Conservation (phyloP, 2,329 filamentous ascomycete genomes). For the Diplocarpon mali region DNA sequence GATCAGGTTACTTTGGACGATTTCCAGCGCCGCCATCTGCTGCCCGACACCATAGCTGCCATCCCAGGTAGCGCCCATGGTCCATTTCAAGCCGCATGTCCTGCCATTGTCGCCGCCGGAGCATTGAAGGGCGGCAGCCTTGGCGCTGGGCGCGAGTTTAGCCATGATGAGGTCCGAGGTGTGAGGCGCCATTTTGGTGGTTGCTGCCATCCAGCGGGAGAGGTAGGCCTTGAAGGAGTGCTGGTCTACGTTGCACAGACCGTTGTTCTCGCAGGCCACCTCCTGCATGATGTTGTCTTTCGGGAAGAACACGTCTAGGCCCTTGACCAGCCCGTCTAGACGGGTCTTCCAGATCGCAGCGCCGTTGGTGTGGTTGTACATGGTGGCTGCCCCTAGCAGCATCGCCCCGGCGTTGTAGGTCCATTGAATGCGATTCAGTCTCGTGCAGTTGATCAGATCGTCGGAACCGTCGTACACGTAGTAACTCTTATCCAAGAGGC, state of each 20-base stretch:
- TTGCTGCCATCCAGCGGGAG: constrained; percentile 45
- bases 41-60: constrained; percentile 38
- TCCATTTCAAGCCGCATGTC: constrained; percentile 51
- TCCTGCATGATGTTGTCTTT: constrained; percentile 51
- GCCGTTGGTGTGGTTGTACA: constrained; percentile 51
- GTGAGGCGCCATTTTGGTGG: constrained; percentile 46
- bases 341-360: constrained; percentile 45
- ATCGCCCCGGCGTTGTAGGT: constrained; percentile 59
- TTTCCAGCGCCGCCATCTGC: constrained; percentile 46
- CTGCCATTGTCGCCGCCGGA: constrained; percentile 44
- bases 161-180: constrained; percentile 39
- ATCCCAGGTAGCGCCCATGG: constrained; percentile 39
- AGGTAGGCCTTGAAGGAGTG: constrained; percentile 55
- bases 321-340: constrained; percentile 44
- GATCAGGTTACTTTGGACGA: constrained; percentile 45
- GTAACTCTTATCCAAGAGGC: constrained; percentile 49
- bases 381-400: constrained; percentile 54
- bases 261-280: constrained; percentile 50
- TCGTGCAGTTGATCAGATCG: constrained; percentile 44
- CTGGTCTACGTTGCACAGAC: constrained; percentile 51
- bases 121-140: constrained; percentile 51
- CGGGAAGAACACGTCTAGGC: constrained; percentile 44
- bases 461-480: constrained; percentile 53
- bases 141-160: constrained; percentile 42
- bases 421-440: constrained; percentile 52